Conservation (phyloP, 1,284 basidiomycete genomes). For the Cutaneotrichosporon mucoides region DNA sequence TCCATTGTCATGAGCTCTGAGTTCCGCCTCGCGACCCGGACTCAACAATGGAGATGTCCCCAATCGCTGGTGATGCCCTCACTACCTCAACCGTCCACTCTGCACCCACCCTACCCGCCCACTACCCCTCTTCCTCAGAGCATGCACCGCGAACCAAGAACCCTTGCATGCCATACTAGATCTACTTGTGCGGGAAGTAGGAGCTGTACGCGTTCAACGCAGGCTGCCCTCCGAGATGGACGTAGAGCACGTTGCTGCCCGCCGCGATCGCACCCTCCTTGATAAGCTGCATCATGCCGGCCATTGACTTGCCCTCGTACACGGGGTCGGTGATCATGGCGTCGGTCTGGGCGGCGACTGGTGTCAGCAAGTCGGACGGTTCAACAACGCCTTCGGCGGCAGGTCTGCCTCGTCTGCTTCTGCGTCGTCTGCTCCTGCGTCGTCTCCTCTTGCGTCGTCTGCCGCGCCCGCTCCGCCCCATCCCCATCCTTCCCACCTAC, state of each 20-base stretch:
- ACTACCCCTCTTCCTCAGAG: too few relatives aligned
- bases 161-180: not conserved
- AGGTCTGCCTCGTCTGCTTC: too few relatives aligned
- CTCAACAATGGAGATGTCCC: too few relatives aligned
- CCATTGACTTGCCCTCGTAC: constrained; percentile 39
- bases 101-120: too few relatives aligned
- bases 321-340: constrained; percentile 38
- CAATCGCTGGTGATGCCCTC: too few relatives aligned
- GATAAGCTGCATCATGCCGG: constrained; percentile 35
- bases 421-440: too few relatives aligned
- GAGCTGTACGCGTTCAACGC: constrained; percentile 33
- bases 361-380: not conserved
- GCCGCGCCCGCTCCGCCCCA: not conserved
- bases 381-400: too few relatives aligned
- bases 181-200: constrained; percentile 22
- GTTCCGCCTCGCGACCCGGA: too few relatives aligned
- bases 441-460: not conserved
- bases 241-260: constrained; percentile 32
- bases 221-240: constrained; percentile 38
- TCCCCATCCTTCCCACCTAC: not conserved
- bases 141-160: too few relatives aligned
- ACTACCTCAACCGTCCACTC: too few relatives aligned
- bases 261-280: constrained; percentile 26
- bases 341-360: constrained; percentile 29
- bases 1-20: too few relatives aligned